phyloP scores from a whole-genome alignment of 2,329 filamentous ascomycete species.

The Endocalyx cinctus region DNA sequence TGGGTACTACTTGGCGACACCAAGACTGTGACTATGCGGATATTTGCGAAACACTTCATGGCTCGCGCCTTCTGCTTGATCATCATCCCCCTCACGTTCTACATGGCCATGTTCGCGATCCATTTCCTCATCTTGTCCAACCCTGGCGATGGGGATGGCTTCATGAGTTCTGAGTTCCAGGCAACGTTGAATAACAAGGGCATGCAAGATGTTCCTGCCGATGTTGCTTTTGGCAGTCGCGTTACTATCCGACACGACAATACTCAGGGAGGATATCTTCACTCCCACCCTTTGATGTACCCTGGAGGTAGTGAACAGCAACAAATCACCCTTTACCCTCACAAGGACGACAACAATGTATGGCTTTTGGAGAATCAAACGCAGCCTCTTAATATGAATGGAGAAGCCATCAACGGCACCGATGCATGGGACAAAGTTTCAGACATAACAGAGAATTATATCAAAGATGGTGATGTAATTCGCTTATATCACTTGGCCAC shows the following conservation, averaged over 20 bases:
- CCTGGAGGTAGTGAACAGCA: conserved; percentile 97
- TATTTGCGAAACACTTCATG: conserved; percentile 92
- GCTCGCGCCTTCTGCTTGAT: conserved; percentile 89
- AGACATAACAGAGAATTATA: conserved; percentile 53
- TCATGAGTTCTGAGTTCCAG: conserved; percentile 99
- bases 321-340: conserved; percentile 95
- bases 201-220: conserved; percentile 91
- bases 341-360: conserved; percentile 98
- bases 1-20: conserved; percentile 92
- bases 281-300: conserved; percentile 97
- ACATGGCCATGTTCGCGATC: conserved; percentile 95
- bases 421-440: conserved; percentile 74
- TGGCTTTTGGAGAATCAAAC: conserved; percentile 96
- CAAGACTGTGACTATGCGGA: conserved; percentile 75
- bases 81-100: conserved; percentile 82
- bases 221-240: conserved; percentile 84
- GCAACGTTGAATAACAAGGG: conserved; percentile 93
- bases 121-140: conserved; percentile 93
- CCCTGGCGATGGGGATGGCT: conserved; percentile 94
- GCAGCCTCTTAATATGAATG: conserved; percentile 73
- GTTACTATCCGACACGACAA: conserved; percentile 89
- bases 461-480: conserved; percentile 76
- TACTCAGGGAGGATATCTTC: conserved; percentile 94
- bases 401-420: conserved; percentile 73
- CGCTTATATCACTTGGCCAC: conserved; percentile 81